These are phyloP conservation scores for Nakazawaea ambrosiae DNA, from an alignment of 805 yeast genomes.

Conservation along the genomic window DNA sequence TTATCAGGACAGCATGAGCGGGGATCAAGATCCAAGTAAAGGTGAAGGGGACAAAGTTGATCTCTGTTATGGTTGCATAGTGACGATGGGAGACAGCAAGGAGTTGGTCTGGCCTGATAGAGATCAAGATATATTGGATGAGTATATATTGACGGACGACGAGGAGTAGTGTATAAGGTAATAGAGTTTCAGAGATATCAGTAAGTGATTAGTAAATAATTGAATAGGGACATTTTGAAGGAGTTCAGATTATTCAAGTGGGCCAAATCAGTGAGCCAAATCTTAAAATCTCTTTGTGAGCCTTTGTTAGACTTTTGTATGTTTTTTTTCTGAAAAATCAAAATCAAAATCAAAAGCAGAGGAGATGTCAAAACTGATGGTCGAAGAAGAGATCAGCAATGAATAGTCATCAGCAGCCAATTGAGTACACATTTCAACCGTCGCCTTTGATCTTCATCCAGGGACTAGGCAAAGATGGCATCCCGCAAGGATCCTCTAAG, in stretches of 20 bases:
- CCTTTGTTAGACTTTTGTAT: too few relatives aligned
- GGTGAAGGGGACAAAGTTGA: conserved; percentile 13
- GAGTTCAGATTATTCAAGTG: too few relatives aligned
- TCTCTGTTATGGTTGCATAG: conserved; percentile 76
- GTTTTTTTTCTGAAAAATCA: too few relatives aligned
- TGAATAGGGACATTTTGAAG: too few relatives aligned
- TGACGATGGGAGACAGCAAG: conserved; percentile 29
- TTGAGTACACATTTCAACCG: conserved; percentile 24
- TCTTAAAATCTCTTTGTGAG: too few relatives aligned
- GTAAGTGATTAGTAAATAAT: too few relatives aligned
- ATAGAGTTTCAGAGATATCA: too few relatives aligned
- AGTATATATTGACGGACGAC: conserved; percentile 20
- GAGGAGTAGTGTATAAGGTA: too few relatives aligned
- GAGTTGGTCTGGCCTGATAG: conserved; percentile 24
- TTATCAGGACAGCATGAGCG: conserved; percentile 15
- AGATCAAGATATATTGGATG: conserved; percentile 20
- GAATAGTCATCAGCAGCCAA: conserved; percentile 26
- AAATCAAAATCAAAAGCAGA: too few relatives aligned
- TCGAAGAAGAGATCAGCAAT: too few relatives aligned
- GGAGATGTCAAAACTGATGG: too few relatives aligned
- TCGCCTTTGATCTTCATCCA: conserved; percentile 36
- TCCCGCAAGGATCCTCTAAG: conserved; percentile 14
- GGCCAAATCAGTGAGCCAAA: too few relatives aligned
- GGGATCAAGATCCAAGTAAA: conserved; percentile 6
- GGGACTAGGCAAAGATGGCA: conserved; percentile 27